Base-by-base conservation (phyloP, 257 asterid genomes). In the Prunella vulgaris region DNA sequence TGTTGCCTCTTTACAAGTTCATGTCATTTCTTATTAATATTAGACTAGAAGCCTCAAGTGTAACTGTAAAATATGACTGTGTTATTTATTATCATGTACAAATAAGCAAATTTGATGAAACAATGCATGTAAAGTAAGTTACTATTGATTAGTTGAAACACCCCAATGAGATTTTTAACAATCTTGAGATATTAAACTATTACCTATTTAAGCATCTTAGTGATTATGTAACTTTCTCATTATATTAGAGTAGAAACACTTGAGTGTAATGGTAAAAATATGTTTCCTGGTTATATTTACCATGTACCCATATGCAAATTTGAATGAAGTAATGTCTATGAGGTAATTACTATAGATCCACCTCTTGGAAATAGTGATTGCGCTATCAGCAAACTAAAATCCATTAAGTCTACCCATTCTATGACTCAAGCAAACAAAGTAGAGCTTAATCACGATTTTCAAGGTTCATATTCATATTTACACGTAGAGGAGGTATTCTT, bases 341-440 rank as follows among this genome's bases (percentile, higher is more conserved):
- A 33, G 83, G 80, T 10, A 62, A 81, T 79, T 77, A 74, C 84
- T 79, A 81, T 68, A 79, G 76, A 76, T 78, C 81, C 90, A 83
- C 82, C 81, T 72, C 20, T 27, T 42, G 71, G 61, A 66, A 64
- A 69, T 64, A 40, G 42, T 27, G 73, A 82, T 82, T 7, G 90
- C 72, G 75, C 68, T 83, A 78, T 77, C 85, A 84, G 79, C 82
- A 63, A 82, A 73, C 88, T 80, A 61, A 82, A 78, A 78, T 37
- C 5, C 13, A 5, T 54, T 75, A 61, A 58, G 72, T 79, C 33
- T 79, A 54, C 61, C 82, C 85, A 88, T 85, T 68, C 90, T 75
- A 82, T 78, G 85, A 81, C 84, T 84, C 89, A 85, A 80, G 74
- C 77, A 81, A 81, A 72, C 84, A 82, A 69, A 17, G 25, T 21